Base-by-base conservation (phyloP, 805 yeast genomes). In the Pichia scutulata region DNA sequence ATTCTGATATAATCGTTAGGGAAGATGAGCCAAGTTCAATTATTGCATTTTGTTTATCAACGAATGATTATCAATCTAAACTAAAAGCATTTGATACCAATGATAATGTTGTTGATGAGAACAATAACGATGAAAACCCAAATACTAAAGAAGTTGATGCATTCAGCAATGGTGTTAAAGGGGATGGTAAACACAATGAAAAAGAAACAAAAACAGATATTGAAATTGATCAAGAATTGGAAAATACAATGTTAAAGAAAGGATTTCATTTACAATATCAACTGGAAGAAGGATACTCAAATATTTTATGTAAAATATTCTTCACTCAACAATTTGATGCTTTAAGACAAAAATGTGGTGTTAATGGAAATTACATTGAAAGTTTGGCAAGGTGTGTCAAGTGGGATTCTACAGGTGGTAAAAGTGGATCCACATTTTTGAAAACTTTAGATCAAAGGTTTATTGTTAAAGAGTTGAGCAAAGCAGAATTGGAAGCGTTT, bases 271-370 rank as follows among this genome's bases (percentile, higher is more conserved):
- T 95, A 63, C 83, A 89, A 61, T 93, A 92, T 65, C 97, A 90
- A 63, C 89, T 89, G 64, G 84, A 84, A 57, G 97, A 90, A 63
- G 95, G 90, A 0, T 75, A 76, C 37, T 86, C 96, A 0, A 78
- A 79, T 18, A 73, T 93, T 57, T 86, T 96, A 4, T 93, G 99
- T 69, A 92, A 92, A 66, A 85, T 95, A 7, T 93, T 92, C 64
- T 93, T 85, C 71, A 86, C 96, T 7, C 98, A 92, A 60, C 98
- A 93, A 63, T 93, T 93, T 69, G 97, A 92, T 62, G 97, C 98
- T 0, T 82, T 93, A 58, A 73, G 99, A 50, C 75, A 80, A 51
- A 83, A 86, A 28, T 92, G 97, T 71, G 89, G 88, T 0, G 80
- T 82, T 50, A 80, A 80, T 51, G 84, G 78, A 6, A 77, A 77